These are phyloP conservation scores for Gymnopus androsaceus DNA, from an alignment of 1,284 basidiomycete genomes.

Conservation along the genomic window DNA sequence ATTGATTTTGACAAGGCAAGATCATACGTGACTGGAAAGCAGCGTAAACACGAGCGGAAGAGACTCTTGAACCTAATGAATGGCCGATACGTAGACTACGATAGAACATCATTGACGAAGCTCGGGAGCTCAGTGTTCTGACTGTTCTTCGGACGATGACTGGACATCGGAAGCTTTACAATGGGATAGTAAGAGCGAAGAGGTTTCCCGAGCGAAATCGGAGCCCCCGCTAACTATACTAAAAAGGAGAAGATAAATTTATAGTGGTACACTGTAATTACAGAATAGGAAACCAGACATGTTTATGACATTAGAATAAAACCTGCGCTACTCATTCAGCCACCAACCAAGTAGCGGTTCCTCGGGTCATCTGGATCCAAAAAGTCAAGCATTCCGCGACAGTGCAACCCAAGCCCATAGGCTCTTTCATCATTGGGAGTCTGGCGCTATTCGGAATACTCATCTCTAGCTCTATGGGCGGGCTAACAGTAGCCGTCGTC, in stretches of 20 bases:
- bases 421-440: neutral
- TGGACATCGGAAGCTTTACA: neutral
- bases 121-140: neutral
- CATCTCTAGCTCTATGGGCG: constrained; percentile 2
- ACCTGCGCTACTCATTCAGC: too few species aligned
- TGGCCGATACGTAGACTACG: neutral
- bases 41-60: neutral
- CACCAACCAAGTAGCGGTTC: neutral
- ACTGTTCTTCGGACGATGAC: neutral
- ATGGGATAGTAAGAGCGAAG: neutral
- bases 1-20: constrained; percentile 1
- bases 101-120: neutral
- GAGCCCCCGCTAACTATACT: neutral
- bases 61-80: neutral
- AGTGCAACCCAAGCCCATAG: constrained; percentile 7
- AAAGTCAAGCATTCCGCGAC: constrained; percentile 1
- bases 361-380: constrained; percentile 5
- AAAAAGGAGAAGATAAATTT: too few species aligned
- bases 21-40: neutral
- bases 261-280: too few species aligned
- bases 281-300: too few species aligned
- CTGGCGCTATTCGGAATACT: neutral
- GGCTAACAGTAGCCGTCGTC: neutral
- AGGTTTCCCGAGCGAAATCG: neutral
- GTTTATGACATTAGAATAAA: too few species aligned